Conservation (phyloP, 129 eudicot genomes). For the Mikania micrantha region DNA sequence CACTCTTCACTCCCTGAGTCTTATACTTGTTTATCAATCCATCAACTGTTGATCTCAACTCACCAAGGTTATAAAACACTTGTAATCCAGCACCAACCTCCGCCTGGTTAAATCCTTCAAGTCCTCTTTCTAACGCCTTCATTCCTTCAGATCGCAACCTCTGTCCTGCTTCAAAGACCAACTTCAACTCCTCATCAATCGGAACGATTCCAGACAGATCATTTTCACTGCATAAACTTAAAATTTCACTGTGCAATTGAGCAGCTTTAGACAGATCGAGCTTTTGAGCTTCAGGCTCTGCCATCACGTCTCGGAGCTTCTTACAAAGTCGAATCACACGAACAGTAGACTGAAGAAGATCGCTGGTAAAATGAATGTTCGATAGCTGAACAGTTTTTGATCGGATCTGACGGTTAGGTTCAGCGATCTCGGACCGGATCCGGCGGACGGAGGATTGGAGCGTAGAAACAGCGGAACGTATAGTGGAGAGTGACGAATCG, state of each 20-base stretch:
- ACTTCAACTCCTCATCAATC: conserved; percentile 64
- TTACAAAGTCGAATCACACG: conserved; percentile 49
- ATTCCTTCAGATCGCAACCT: conserved; percentile 60
- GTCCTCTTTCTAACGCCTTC: conserved; percentile 75
- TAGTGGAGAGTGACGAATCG: conserved; percentile 54
- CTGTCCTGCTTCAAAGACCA: conserved; percentile 59
- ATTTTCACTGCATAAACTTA: conserved; percentile 41
- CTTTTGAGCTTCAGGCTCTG: conserved; percentile 17
- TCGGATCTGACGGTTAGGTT: conserved; percentile 53
- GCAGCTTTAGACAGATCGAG: conserved; percentile 77
- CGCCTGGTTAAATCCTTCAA: conserved; percentile 82
- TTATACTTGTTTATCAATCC: conserved; percentile 66
- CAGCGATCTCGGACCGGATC: conserved; percentile 69
- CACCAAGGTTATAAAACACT: conserved; percentile 90
- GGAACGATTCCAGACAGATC: conserved; percentile 50
- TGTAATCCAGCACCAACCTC: conserved; percentile 91
- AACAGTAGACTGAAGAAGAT: conserved; percentile 43
- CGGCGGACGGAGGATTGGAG: conserved; percentile 61
- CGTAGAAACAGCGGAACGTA: conserved; percentile 51
- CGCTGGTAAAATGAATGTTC: conserved; percentile 46
- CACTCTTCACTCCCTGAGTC: conserved; percentile 57
- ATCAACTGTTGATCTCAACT: conserved; percentile 66
- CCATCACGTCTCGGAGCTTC: conserved; percentile 53
- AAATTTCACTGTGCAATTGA: conserved; percentile 58
- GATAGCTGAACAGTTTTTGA: conserved; percentile 55